Base-by-base conservation (phyloP, 1,284 basidiomycete genomes). In the Caloboletus inedulis region DNA sequence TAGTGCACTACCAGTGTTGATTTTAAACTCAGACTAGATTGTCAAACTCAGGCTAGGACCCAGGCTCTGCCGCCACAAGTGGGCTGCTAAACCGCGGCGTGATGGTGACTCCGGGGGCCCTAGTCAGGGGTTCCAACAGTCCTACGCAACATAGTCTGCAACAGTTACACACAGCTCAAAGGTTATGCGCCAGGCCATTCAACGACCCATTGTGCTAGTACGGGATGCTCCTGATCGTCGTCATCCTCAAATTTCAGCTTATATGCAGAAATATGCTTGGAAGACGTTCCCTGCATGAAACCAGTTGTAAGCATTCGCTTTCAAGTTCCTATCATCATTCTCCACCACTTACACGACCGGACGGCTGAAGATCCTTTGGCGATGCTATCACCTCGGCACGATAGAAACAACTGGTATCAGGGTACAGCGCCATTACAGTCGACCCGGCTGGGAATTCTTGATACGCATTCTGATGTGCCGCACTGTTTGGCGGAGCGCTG, bases 361-460 rank as follows among this genome's bases (percentile, higher is more conserved):
- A 56, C 2, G 75, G 73, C 44, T 76, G 77, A 51, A 79, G 69
- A 47, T 85, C 82, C 59, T 73, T 79, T 7, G 87, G 87, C 8
- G 80, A 78, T 14, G 80, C 75, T 42, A 89, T 77, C 4, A 91
- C 89, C 62, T 89, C 85, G 7, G 89, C 89, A 18, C 86, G 84
- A 61, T 91, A 91, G 71, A 91, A 91, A 64, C 87, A 90, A 59
- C 88, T 91, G 0, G 89, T 91, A 62, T 91, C 89, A 0, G 89
- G 89, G 68, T 91, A 91, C 13, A 91, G 72, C 1, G 87, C 89
- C 79, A 91, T 81, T 7, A 91, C 89, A 0, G 78, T 86, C 12
- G 85, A 81, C 2, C 88, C 82, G 0, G 77, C 70, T n/a, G 77
- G 69, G 63, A 89, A 91, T 57, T 85, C 82, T 46, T 80, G 85